Conservation (phyloP, 2,329 filamentous ascomycete species). For the Setomelanomma holmii region DNA sequence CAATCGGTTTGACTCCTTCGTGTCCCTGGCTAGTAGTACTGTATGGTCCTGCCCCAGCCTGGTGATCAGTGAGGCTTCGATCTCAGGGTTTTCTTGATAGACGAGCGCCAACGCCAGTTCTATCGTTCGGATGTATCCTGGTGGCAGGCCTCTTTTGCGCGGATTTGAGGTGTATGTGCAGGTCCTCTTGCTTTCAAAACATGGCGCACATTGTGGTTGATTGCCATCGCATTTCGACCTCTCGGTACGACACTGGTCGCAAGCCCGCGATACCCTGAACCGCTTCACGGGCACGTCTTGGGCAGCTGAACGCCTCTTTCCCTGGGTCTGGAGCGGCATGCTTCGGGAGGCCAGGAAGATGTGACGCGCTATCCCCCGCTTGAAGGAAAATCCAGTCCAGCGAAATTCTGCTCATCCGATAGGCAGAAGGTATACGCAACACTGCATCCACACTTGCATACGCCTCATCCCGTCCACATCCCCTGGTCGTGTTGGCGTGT, state of each 20-base stretch:
- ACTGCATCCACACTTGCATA: neutral
- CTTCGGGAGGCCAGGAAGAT: neutral
- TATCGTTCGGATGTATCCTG: conserved; percentile 58
- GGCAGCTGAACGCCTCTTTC: conserved; percentile 25
- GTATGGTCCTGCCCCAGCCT: conserved; percentile 59
- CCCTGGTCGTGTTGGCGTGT: neutral
- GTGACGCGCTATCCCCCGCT: no score
- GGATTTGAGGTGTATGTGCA: conserved; percentile 76
- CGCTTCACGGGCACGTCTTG: conserved; percentile 51
- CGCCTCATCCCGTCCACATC: neutral
- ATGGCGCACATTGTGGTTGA: conserved; percentile 71
- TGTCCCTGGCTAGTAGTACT: conserved; percentile 60
- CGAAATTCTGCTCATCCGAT: neutral
- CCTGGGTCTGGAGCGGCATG: conserved; percentile 12
- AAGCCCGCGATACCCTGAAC: conserved; percentile 71
- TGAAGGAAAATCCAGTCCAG: neutral
- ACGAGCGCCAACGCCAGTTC: conserved; percentile 64
- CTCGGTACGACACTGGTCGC: conserved; percentile 70
- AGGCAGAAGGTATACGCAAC: neutral
- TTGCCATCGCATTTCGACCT: conserved; percentile 76
- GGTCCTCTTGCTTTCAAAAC: conserved; percentile 65
- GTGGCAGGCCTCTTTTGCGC: conserved; percentile 78
- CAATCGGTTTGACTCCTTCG: conserved; percentile 61
- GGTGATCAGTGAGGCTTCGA: conserved; percentile 63
- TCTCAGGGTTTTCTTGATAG: conserved; percentile 59